Evolutionary conservation across 306 rosid species (phyloP), one percentile per base, ranked within the genome.

Genomic region (Vigna unguiculata): DNA sequence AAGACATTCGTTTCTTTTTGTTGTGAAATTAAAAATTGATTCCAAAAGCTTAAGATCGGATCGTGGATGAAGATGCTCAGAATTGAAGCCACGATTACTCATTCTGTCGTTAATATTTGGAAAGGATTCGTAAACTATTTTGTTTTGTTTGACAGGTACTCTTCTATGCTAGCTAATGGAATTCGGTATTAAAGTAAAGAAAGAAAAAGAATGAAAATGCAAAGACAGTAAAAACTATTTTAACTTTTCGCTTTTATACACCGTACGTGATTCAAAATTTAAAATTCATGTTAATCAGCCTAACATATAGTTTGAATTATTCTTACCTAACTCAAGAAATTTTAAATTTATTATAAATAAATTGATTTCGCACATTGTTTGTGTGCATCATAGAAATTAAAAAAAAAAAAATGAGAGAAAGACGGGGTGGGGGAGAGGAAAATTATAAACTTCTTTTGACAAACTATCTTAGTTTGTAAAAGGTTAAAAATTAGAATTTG

Each of bases 1-100:
- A 22, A 13, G 8, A 21, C 40, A 25, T 54, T 21, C 22, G 6
- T 54, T 54, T 54, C 16, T 54, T 54, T 54, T 21, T 7, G 7
- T 14, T 67, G 55, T 43, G 52, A 17, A 40, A 3, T 24, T 67
- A 13, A 22, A 22, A 21, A 22, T 67, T 45, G 22, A 21, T 67
- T 67, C 40, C 38, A 22, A 67, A 45, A 22, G 36, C 28, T 45
- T 67, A 46, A 69, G 74, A 69, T 69, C 59, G 25, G 59, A 69
- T 69, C 58, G 19, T 28, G 43, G 58, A 68, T 28, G 15, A 15
- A 46, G 73, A 14, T 68, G 73, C 73, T 68, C 19, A 49, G 30
- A 48, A 69, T 69, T 49, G 47, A 69, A 52, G 46, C 47, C 30
- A 12, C 28, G 11, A 49, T 70, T 34, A 69, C 17, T 49, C 61